Evolutionary conservation across 1,284 basidiomycete genomes (phyloP), one percentile per base, ranked within the genome.

Genomic region (Xerocomus cyaneibrunnescens): DNA sequence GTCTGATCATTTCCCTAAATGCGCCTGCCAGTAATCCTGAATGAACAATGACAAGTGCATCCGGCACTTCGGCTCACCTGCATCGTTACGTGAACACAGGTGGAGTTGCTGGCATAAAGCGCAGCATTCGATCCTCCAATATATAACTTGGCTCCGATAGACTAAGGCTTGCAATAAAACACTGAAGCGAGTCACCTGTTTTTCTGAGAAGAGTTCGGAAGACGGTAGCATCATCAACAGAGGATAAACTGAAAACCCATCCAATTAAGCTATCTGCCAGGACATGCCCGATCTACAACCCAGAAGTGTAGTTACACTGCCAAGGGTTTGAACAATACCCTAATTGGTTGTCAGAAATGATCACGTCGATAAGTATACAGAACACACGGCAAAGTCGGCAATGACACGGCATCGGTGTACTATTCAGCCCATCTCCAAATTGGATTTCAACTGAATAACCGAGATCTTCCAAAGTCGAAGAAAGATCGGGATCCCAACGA

Each of bases 361-460:
- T 3, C 14, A 12, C 8, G 3, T 23, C 4, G 10, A 19, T 2
- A 21, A 28, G 7, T 7, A 22, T 17, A 13, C 5, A 37, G 7
- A 7, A 50, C 57, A 6, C 50, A 72, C 72, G 1, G 35, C 56
- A n/a, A 67, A 48, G 4, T 65, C 64, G 7, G 59, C 62, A 28
- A 74, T 59, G 60, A 51, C 1, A 83, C 74, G 5, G 66, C 73
- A 58, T 87, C 85, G 3, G 66, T 68, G 66, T 77, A 84, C 51
- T 79, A n/a, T n/a, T n/a, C n/a, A n/a, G n/a, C n/a, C n/a, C n/a
- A n/a, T n/a, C n/a, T n/a, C n/a, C n/a, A n/a, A n/a, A n/a, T n/a
- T n/a, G n/a, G n/a, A n/a, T 71, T 27, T 69, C 66, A n/a, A 83
- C 84, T 10, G 63, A 61, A 13, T 64, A 60, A 3, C 50, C 36